Conservation (phyloP, 345 rosid species). For the Salix udensis region DNA sequence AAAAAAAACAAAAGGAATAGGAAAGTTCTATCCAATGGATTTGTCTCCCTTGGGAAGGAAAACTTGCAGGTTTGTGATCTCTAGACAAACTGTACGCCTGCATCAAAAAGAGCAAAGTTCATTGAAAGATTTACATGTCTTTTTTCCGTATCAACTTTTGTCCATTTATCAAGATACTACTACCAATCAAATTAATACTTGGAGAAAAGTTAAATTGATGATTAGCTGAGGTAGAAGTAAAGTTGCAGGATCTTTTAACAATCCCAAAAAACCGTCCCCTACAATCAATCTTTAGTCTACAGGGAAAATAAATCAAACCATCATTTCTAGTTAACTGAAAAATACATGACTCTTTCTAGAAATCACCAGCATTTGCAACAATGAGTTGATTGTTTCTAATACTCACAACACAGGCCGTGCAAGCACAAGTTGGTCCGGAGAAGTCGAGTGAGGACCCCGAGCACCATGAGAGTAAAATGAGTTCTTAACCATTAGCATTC, state of each 20-base stretch:
- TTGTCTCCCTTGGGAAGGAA: too few species aligned
- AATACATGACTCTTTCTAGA: conserved; percentile 89
- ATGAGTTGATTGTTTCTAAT: conserved; percentile 64
- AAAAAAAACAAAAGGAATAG: too few species aligned
- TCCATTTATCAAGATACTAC: too few species aligned
- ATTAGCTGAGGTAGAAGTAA: neutral
- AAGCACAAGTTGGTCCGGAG: conserved; percentile 79
- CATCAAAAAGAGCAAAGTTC: too few species aligned
- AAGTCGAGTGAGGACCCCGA: conserved; percentile 97
- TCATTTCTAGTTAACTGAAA: conserved; percentile 6
- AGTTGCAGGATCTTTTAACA: neutral
- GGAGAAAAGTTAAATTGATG: neutral
- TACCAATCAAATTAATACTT: neutral
- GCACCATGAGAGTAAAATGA: neutral
- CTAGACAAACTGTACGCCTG: too few species aligned
- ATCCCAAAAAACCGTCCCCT: neutral
- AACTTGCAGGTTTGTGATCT: too few species aligned
- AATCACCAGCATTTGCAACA: conserved; percentile 92
- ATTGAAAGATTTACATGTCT: too few species aligned
- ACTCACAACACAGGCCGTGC: conserved; percentile 84
- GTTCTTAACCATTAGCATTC: neutral
- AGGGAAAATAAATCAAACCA: neutral
- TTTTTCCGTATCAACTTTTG: too few species aligned
- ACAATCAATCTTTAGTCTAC: neutral
- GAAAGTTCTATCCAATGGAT: too few species aligned